Conservation (phyloP, 495 filamentous ascomycete species). For the Penicillium steckii region DNA sequence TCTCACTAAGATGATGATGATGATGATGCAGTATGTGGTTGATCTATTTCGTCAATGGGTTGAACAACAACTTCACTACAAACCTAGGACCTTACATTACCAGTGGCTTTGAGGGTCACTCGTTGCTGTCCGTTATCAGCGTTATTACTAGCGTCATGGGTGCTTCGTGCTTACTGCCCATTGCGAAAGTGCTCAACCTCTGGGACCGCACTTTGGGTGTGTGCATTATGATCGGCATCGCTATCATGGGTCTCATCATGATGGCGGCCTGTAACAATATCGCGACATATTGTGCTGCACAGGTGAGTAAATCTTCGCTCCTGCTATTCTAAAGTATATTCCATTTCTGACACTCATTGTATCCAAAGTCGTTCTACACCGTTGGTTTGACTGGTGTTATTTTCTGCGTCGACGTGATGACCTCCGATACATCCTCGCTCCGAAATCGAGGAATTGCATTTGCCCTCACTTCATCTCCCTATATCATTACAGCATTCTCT, state of each 20-base stretch:
- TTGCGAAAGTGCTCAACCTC: conserved; percentile 66
- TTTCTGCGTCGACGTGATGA: conserved; percentile 57
- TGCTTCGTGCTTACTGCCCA: conserved; percentile 36
- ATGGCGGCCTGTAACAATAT: conserved; percentile 49
- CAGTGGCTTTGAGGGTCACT: conserved; percentile 30
- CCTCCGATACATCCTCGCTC: conserved; percentile 58
- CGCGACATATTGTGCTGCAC: conserved; percentile 44
- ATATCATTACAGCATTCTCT: conserved; percentile 42
- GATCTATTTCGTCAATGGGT: conserved; percentile 20
- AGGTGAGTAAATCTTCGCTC: conserved; percentile 30
- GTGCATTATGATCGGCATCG: conserved; percentile 46
- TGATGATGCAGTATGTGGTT: conserved; percentile 24
- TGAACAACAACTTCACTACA: background rate
- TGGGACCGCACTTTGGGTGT: conserved; percentile 52
- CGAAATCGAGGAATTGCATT: conserved; percentile 59
- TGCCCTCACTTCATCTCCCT: conserved; percentile 57
- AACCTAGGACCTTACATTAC: conserved; percentile 19
- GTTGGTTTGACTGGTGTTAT: conserved; percentile 54
- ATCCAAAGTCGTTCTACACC: conserved; percentile 43
- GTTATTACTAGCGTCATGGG: conserved; percentile 50
- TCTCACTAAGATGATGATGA: background rate
- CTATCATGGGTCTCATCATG: conserved; percentile 45
- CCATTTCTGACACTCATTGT: background rate
- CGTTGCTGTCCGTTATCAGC: conserved; percentile 28
- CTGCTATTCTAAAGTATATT: background rate